Evolutionary conservation across 768 basidiomycete genomes (phyloP), one percentile per base, ranked within the genome.

Genomic region (Hypholoma sublateritium): DNA sequence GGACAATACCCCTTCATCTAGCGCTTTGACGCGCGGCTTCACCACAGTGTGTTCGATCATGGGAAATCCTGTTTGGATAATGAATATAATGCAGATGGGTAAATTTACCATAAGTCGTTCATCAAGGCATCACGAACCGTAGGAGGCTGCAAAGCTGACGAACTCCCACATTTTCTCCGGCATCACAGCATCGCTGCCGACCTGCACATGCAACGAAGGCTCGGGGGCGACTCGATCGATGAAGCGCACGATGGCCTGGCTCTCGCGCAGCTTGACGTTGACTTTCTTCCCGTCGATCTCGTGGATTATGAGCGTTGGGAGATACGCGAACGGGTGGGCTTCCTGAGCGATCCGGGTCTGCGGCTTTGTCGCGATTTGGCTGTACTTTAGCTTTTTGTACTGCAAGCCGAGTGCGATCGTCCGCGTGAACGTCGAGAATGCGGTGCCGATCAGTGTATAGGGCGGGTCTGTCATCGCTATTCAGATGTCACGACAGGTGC

Each of bases 91-190:
- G n/a, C n/a, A n/a, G n/a, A n/a, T n/a, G n/a, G n/a, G n/a, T n/a
- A n/a, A n/a, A n/a, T n/a, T n/a, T n/a, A n/a, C n/a, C n/a, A n/a
- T n/a, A n/a, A n/a, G n/a, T n/a, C n/a, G n/a, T n/a, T n/a, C n/a
- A n/a, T n/a, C n/a, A n/a, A n/a, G n/a, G 28, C 9, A 32, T 1
- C 28, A 12, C 69, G 58, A 35, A 71, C 72, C 72, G 19, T 67
- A 68, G n/a, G 63, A 70, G 16, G 69, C 66, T 3, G 63, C 56
- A 5, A 73, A 56, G 55, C 70, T 71, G 17, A 70, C 70, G 34
- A 70, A 61, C 50, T 73, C 72, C 70, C 70, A 73, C 65, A 73
- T 69, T 51, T 69, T 70, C 57, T 73, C 72, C 44, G 66, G 66
- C 8, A 71, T 47, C 2, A 58, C 42, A 28, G 46, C 64, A 6